Conservation (phyloP, 1,139 yeast genomes). For the Geotrichum reessii region DNA sequence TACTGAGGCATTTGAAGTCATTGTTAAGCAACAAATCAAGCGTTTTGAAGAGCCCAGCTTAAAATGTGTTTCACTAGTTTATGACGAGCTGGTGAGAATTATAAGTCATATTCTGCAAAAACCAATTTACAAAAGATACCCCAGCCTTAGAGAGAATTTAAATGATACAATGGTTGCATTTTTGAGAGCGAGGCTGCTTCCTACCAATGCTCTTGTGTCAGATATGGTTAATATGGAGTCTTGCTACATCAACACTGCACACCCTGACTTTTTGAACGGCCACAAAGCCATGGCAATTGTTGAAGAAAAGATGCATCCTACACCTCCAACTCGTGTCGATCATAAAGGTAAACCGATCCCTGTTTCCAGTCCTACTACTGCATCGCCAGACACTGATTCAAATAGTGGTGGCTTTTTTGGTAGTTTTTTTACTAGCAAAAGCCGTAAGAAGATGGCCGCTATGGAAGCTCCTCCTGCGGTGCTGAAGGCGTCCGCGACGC, state of each 20-base stretch:
- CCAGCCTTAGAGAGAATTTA: constrained; percentile 80
- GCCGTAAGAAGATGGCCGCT: constrained; percentile 86
- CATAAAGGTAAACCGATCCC: constrained; percentile 73
- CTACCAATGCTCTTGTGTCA: constrained; percentile 77
- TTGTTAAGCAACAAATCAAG: constrained; percentile 88
- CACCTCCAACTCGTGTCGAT: constrained; percentile 74
- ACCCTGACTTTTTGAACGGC: constrained; percentile 92
- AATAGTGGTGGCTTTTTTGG: constrained; percentile 75
- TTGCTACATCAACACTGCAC: constrained; percentile 94
- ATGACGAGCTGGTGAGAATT: constrained; percentile 90
- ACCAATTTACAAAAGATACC: constrained; percentile 82
- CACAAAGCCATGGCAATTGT: constrained; percentile 93
- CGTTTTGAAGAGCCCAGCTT: constrained; percentile 95
- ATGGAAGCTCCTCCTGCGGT: constrained; percentile 98
- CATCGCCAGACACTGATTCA: constrained; percentile 22
- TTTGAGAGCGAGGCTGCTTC: constrained; percentile 71
- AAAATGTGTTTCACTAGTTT: constrained; percentile 84
- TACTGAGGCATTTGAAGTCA: constrained; percentile 91
- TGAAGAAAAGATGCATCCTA: constrained; percentile 79
- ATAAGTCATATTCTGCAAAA: constrained; percentile 79
- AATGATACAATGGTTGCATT: constrained; percentile 74
- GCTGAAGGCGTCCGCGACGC: constrained; percentile 86
- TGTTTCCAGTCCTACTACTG: constrained; percentile 24
- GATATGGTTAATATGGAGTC: constrained; percentile 84
- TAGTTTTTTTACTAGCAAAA: constrained; percentile 87